A percentile compares a stretch with the other conserved stretches of the same genome.
Evolutionary conservation across 2,329 filamentous ascomycete genomes (phyloP).

Genomic region (Thyridium curvatum): DNA sequence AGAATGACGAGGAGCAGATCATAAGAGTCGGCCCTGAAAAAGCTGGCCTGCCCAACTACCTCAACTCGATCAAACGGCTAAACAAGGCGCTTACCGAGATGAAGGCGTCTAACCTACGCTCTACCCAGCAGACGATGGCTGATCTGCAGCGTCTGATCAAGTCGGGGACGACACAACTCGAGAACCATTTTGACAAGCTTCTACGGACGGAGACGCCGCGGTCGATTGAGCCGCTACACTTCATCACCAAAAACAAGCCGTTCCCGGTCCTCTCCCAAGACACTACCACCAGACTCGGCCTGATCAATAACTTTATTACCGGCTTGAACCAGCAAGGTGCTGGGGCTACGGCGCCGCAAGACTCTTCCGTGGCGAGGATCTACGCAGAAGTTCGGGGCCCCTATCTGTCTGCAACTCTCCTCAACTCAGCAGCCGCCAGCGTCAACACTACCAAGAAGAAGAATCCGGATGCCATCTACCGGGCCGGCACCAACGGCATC

Average conservation of each 20-base stretch:
- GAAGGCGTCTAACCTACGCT: constrained; percentile 81
- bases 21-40: constrained; percentile 83
- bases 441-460: constrained; percentile 78
- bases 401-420: constrained; percentile 75
- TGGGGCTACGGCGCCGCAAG: constrained; percentile 35
- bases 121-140: constrained; percentile 82
- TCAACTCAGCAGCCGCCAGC: constrained; percentile 82
- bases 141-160: constrained; percentile 75
- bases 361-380: constrained; percentile 69
- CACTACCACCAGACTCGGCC: constrained; percentile 65
- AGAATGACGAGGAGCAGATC: constrained; percentile 85
- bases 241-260: constrained; percentile 78
- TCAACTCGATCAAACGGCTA: constrained; percentile 83
- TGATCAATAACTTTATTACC: constrained; percentile 73
- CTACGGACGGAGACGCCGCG: constrained; percentile 70
- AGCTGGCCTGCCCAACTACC: constrained; percentile 75
- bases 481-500: constrained; percentile 84
- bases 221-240: constrained; percentile 83
- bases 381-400: constrained; percentile 83
- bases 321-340: constrained; percentile 48
- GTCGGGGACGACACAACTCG: constrained; percentile 74
- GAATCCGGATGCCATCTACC: constrained; percentile 76
- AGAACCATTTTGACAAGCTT: constrained; percentile 74
- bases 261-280: constrained; percentile 79
- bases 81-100: constrained; percentile 80